Evolutionary conservation across 805 yeast genomes (phyloP), one percentile per base, ranked within the genome.

Genomic region (Lipomyces starkeyi): DNA sequence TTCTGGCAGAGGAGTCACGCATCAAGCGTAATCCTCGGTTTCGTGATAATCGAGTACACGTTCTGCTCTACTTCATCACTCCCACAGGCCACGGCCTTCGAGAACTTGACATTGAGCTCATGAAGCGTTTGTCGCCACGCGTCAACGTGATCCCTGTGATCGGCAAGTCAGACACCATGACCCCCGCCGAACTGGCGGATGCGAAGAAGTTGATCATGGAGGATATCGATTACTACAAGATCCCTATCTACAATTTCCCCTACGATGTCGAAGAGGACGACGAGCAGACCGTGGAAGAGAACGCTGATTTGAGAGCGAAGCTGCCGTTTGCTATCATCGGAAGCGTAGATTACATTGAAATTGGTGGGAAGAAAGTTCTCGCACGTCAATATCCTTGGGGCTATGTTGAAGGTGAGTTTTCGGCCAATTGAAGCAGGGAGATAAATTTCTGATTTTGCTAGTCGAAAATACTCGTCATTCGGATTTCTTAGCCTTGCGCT

Each of bases 121-220:
- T 93, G 89, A 86, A 83, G 73, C 82, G 84, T 59, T 82, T 93
- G 62, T 85, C 93, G 17, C 83, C 85, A 29, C 86, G 88, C 71
- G 97, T 91, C 25, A 93, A 93, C 79, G 84, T 94, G 32, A 86
- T 93, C 57, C 97, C 98, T 1, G 87, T 93, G 32, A 85, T 93
- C 66, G 86, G 91, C 49, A 89, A 91, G 74, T 88, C 97, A 2
- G 98, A 93, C 77, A 83, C 91, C 1, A 82, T 91, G 73, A 91
- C 97, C 0, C 83, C 83, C 27, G 77, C 83, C 1, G 97, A 93
- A 78, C 79, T 88, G 65, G 76, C 77, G 17, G 77, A 78, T 35
- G 83, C 85, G 77, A 90, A 90, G 76, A 78, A 80, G 64, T 80
- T 83, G 64, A 82, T 91, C 66, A 82, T 81, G 77, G 81, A 80